Evolutionary conservation across 1,284 basidiomycete species (phyloP).

Genomic region (Rhodotorula sp.): DNA sequence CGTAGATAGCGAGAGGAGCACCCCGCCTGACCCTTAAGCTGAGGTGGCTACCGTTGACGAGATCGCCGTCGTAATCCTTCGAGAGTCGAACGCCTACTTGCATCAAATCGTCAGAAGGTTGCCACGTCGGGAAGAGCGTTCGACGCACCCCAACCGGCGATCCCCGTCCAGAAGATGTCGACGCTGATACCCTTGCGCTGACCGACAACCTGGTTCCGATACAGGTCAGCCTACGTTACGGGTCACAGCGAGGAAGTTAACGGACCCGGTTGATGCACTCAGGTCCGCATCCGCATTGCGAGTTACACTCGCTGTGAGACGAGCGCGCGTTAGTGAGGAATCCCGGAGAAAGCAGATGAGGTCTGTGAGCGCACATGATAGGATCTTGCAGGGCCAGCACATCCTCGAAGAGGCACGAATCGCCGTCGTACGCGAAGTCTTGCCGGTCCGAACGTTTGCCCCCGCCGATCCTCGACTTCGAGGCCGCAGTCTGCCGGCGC

Average conservation of each 20-base stretch:
- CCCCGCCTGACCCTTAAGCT: constrained; percentile 7
- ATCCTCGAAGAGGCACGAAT: neutral
- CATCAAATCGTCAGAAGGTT: neutral
- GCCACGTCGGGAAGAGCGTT: neutral
- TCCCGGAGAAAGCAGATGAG: too few relatives aligned
- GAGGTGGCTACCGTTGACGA: neutral
- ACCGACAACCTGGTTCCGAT: constrained; percentile 9
- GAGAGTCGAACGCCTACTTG: constrained; percentile 25
- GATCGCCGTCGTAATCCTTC: neutral
- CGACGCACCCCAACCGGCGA: constrained; percentile 26
- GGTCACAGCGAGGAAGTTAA: too few relatives aligned
- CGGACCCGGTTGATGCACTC: constrained; percentile 25
- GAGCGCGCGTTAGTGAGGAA: too few relatives aligned
- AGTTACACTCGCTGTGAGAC: constrained; percentile 34
- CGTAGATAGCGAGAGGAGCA: constrained; percentile 27
- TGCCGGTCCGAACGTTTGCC: neutral
- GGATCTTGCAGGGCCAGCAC: neutral
- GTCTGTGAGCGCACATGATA: constrained; percentile 18
- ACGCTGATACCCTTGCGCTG: constrained; percentile 2
- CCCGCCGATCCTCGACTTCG: neutral
- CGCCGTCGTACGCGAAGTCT: constrained; percentile 28
- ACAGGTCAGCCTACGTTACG: too few relatives aligned
- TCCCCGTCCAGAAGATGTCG: constrained; percentile 23
- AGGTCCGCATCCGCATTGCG: constrained; percentile 28
- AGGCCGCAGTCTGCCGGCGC: constrained; percentile 19